These are phyloP conservation scores for Venustampulla echinocandica DNA, from an alignment of 495 filamentous ascomycete genomes.

Conservation along the genomic window DNA sequence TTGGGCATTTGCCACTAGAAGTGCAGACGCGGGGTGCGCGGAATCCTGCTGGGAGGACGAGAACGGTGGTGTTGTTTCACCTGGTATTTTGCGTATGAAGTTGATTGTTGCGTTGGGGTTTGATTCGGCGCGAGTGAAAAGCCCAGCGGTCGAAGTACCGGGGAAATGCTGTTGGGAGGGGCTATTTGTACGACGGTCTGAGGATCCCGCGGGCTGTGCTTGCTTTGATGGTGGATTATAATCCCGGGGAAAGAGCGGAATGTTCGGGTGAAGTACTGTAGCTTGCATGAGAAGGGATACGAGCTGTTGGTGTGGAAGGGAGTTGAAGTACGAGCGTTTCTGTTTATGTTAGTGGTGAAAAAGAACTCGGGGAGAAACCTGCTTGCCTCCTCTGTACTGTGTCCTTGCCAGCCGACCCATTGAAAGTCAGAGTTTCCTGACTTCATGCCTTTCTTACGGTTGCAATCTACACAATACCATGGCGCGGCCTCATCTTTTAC, in stretches of 20 bases:
- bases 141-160: conserved; percentile 26
- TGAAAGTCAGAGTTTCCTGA: conserved; percentile 11
- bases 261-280: conserved; percentile 29
- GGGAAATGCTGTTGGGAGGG: conserved; percentile 26
- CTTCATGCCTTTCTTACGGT: conserved; percentile 37
- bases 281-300: conserved; percentile 39
- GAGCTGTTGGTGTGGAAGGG: conserved; percentile 32
- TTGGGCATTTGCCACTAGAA: conserved; percentile 9
- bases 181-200: conserved; percentile 39
- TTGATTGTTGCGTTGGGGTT: conserved; percentile 30
- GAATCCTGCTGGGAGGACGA: conserved; percentile 7
- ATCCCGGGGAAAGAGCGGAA: conserved; percentile 32
- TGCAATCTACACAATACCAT: conserved; percentile 74
- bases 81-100: conserved; percentile 31
- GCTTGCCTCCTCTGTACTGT: conserved; percentile 33
- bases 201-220: conserved; percentile 25
- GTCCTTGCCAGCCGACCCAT: conserved; percentile 37
- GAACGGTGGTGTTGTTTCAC: conserved; percentile 11
- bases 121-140: conserved; percentile 31
- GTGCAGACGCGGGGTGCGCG: conserved; percentile 9
- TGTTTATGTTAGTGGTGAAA: conserved; percentile 16
- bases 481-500: conserved; percentile 49
- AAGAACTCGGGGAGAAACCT: conserved; percentile 5
- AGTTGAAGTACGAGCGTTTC: conserved; percentile 42
- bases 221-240: conserved; percentile 25